phyloP scores from a whole-genome alignment of 2,329 filamentous ascomycete genomes.

The Xylaria sp. region DNA sequence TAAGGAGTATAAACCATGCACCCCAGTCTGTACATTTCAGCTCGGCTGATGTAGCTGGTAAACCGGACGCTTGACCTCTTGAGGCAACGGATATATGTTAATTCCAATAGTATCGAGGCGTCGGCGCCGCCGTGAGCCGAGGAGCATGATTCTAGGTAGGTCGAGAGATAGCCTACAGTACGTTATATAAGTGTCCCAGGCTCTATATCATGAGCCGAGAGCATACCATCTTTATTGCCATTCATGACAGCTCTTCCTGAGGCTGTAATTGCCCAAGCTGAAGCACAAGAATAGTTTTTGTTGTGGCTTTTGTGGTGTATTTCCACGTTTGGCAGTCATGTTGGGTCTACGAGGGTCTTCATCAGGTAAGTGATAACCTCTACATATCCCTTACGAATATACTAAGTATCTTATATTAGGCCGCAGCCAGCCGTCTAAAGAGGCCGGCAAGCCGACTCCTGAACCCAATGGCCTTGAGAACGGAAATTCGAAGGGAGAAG shows the following conservation, averaged over 20 bases:
- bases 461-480: conserved; percentile 5
- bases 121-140: background rate
- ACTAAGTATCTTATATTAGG: background rate
- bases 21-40: conserved; percentile 16
- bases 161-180: background rate
- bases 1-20: background rate
- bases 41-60: conserved; percentile 1
- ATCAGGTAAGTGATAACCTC: conserved; percentile 21
- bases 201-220: background rate
- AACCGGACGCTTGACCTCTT: background rate
- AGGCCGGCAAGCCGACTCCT: conserved; percentile 5
- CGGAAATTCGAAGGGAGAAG: conserved; percentile 3
- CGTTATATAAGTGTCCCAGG: conserved; percentile 7
- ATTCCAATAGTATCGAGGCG: background rate
- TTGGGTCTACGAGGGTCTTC: conserved; percentile 26
- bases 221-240: background rate
- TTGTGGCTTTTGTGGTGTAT: conserved; percentile 25
- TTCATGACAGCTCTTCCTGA: conserved; percentile 14
- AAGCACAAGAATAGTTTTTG: conserved; percentile 28
- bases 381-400: background rate
- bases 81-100: background rate
- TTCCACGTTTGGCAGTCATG: conserved; percentile 25
- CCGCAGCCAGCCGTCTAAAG: conserved; percentile 8
- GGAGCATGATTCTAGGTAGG: background rate
- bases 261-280: conserved; percentile 32